phyloP scores from a whole-genome alignment of 805 yeast species.

The Osmozyma mogii region DNA sequence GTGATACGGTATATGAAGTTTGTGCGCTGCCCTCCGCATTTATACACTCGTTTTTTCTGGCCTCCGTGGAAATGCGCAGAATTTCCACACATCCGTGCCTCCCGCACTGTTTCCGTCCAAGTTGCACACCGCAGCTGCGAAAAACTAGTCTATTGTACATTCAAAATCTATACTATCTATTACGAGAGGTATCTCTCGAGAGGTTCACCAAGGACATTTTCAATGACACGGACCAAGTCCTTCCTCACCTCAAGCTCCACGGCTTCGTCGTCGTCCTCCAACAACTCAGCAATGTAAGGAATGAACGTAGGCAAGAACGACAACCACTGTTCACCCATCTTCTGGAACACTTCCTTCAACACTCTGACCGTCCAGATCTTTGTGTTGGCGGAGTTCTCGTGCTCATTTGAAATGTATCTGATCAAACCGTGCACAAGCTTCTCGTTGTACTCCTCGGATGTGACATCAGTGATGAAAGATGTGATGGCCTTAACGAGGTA shows the following conservation, averaged over 20 bases:
- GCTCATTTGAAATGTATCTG: constrained; percentile 33
- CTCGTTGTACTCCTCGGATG: constrained; percentile 67
- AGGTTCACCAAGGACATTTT: constrained; percentile 90
- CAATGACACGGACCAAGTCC: constrained; percentile 85
- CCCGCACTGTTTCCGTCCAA: neutral
- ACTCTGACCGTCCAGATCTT: constrained; percentile 78
- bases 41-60: too few species aligned
- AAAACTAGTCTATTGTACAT: neutral
- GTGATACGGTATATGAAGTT: too few species aligned
- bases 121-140: neutral
- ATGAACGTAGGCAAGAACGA: constrained; percentile 85
- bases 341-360: constrained; percentile 74
- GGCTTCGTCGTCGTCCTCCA: constrained; percentile 92
- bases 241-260: constrained; percentile 88
- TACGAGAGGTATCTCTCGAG: constrained; percentile 69
- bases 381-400: constrained; percentile 51
- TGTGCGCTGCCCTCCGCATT: too few species aligned
- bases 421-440: constrained; percentile 39
- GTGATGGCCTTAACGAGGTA: constrained; percentile 74
- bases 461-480: constrained; percentile 60
- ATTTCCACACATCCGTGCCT: constrained; percentile 4
- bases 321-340: constrained; percentile 94
- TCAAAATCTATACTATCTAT: neutral
- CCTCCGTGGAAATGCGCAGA: constrained; percentile 7
- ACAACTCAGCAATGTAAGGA: constrained; percentile 88